Evolutionary conservation across 108 stramenopile genomes (phyloP), one percentile per base, ranked within the genome.

Genomic region (Schizochytrium sp.): DNA sequence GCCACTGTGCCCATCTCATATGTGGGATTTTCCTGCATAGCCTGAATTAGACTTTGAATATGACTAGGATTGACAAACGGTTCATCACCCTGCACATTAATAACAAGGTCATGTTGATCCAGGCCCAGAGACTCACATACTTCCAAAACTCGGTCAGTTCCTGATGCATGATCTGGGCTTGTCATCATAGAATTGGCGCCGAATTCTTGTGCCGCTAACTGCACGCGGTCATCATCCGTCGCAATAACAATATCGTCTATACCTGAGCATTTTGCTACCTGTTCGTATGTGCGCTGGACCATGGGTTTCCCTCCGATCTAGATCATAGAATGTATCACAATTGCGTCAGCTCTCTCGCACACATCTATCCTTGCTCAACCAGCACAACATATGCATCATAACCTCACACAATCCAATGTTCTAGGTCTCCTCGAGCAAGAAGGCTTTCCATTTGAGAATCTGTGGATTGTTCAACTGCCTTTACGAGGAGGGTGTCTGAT

Each of bases 51-150:
- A 7, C 38, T 38, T 28, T 83, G 50, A 0, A 83, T 40, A 28
- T 83, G 76, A 5, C 5, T n/a, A 15, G 76, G 76, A 3, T 83
- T 83, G 76, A 83, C 53, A 28, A 83, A 83, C 2, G 76, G 76
- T 28, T 83, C 76, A 42, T 83, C 76, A 53, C 76, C 76, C 28
- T 83, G 76, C 7, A 83, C 76, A 83, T 83, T 83, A n/a, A 83
- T 40, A 38, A 83, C 76, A 10, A 83, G 19, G n/a, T 83, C 76
- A 40, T 83, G 28, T 5, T 38, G 50, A 28, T 28, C 4, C 10
- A 83, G 76, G 10, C 28, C 15, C 50, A 83, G 19, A 38, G 47
- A 10, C 76, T 55, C 50, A 53, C 76, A 83, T 5, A 53, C 76
- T 53, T 49, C 76, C 38, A 83, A 53, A 53, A 83, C 76, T 17